Evolutionary conservation across 73 alveolate genomes (phyloP).

Genomic region (Paramecium pentaurelia): DNA sequence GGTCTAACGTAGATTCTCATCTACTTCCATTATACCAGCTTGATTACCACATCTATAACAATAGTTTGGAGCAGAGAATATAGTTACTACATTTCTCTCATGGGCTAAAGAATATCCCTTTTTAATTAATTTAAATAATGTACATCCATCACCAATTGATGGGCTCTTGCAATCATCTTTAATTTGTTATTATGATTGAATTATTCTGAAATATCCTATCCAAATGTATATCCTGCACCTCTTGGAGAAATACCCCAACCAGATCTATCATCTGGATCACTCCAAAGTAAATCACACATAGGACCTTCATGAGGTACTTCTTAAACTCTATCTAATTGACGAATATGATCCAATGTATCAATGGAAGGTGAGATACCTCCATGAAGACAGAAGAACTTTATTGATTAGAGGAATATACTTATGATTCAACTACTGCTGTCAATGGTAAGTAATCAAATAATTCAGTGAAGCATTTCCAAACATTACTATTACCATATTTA

Average conservation of each 20-base stretch:
- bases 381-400: constrained; percentile 94
- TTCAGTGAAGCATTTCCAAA: constrained; percentile 90
- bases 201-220: constrained; percentile 74
- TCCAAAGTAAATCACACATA: constrained; percentile 89
- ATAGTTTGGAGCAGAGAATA: constrained; percentile 82
- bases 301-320: constrained; percentile 92
- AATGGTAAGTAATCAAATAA: constrained; percentile 89
- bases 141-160: constrained; percentile 81
- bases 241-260: constrained; percentile 90
- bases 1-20: neutral
- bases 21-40: constrained; percentile 75
- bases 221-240: constrained; percentile 87
- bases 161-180: constrained; percentile 79
- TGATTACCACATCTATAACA: constrained; percentile 87
- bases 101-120: constrained; percentile 72
- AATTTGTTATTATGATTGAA: constrained; percentile 74
- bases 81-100: constrained; percentile 75
- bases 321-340: constrained; percentile 63
- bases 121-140: neutral
- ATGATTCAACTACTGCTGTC: constrained; percentile 77
- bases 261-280: constrained; percentile 74
- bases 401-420: constrained; percentile 32
- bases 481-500: constrained; percentile 77
- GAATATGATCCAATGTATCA: constrained; percentile 69
- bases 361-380: constrained; percentile 96